Evolutionary conservation across 2,329 filamentous ascomycete species (phyloP), one percentile per base, ranked within the genome.

Genomic region (Aureobasidium melanogenum): DNA sequence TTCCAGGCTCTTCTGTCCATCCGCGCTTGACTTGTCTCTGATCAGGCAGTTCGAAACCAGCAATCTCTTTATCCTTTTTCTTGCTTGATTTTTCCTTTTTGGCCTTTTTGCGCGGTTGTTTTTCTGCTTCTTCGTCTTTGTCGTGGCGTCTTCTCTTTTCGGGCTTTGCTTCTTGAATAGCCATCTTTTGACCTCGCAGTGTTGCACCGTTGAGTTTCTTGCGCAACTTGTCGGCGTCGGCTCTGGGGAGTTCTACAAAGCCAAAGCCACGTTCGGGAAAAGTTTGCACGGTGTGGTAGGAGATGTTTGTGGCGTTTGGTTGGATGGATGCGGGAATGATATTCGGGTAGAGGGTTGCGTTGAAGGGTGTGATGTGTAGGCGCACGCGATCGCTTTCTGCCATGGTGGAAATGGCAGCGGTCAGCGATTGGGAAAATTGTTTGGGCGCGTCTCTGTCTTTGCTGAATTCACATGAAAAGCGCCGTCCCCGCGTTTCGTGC

Each of bases 231-330:
- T 93, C 88, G 10, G 93, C 94, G 66, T 96, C 91, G 74, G 84
- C 83, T 3, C 73, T 76, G 0, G 92, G 92, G 39, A 99, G 76
- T 50, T 95, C 91, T 63, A 97, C 80, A 76, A 89, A 99, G 61
- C 93, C 94, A 84, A 91, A 99, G 58, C 84, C 87, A 71, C 85
- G 88, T 66, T 99, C 94, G 15, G 93, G 93, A 65, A 96, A 96
- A 0, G 92, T 92, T 70, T 91, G 84, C 66, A 97, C 77, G 5
- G 80, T 79, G 74, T 97, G 93, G 75, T 88, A 97, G n/a, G 92
- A 96, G 57, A 97, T 83, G 71, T 91, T 89, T 64, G 85, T 84
- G 22, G 89, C 90, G 48, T 79, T 78, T 15, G 84, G 79, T 38
- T 85, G 82, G 15, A 89, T 71, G 0, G 87, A 82, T 0, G 86